Evolutionary conservation across 2,329 filamentous ascomycete genomes (phyloP), one percentile per base, ranked within the genome.

Genomic region (Canariomyces notabilis): DNA sequence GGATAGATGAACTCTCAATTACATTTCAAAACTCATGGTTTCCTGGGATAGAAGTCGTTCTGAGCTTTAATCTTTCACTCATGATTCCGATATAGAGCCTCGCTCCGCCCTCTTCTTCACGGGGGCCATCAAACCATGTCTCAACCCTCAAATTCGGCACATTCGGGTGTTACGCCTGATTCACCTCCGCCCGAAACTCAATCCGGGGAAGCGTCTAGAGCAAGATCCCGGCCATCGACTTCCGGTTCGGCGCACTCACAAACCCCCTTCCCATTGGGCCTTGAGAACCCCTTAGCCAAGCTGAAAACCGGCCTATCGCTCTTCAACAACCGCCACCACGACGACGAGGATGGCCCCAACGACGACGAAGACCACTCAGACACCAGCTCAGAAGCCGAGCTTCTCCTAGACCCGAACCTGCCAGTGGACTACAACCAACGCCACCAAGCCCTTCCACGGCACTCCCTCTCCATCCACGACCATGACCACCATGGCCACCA

Each of bases 321-420:
- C 52, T 71, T 71, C 31, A 11, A 12, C 11, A 26, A n/a, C 69
- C 63, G 60, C 50, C 64, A 70, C 52, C 65, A 69, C 44, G 65
- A 61, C 37, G 60, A 59, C 50, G 61, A 63, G 35, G 56, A 62
- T 37, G n/a, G n/a, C n/a, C 62, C 58, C 23, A 56, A 69, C 29
- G 59, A 64, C 35, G 69, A 69, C 29, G 64, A 67, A 34, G 68
- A 68, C 29, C 69, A 71, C 43, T 47, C 41, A 12, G 74, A 76
- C 49, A 63, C 69, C 46, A 70, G 62, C 37, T 73, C 71, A 21
- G 77, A 80, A 59, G 65, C 76, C 55, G 77, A 79, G 58, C 71
- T 76, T 34, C 68, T 81, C n/a, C 61, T 80, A 57, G 74, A 79
- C 53, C 74, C 76, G 0, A 73, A 74, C 48, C 62, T 72, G 2